These are phyloP conservation scores for Isabelozyma heimii DNA, from an alignment of 805 yeast species.

Conservation along the genomic window DNA sequence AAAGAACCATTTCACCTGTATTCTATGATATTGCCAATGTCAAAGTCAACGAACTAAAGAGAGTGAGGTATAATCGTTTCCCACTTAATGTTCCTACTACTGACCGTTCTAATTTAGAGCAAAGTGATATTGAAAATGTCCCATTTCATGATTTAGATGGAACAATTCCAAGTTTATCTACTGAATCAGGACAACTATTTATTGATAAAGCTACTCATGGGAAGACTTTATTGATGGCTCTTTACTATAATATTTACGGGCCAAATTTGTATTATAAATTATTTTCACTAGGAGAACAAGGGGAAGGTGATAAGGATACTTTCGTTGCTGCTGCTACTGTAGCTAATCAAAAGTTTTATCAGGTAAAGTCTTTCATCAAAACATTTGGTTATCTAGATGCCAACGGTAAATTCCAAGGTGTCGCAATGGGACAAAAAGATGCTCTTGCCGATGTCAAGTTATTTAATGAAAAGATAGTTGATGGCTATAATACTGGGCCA, in stretches of 20 bases:
- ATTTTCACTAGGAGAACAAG: conserved; percentile 51
- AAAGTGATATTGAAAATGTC: conserved; percentile 13
- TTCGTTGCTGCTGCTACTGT: conserved; percentile 34
- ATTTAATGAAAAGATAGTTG: conserved; percentile 7
- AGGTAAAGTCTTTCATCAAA: conserved; percentile 37
- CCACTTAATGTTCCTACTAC: conserved; percentile 15
- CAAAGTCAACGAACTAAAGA: conserved; percentile 22
- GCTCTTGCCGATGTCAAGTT: conserved; percentile 19
- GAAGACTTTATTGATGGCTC: conserved; percentile 53
- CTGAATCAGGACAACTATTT: conserved; percentile 68
- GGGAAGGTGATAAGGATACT: conserved; percentile 39
- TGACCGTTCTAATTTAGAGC: conserved; percentile 7
- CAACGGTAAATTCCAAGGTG: conserved; percentile 27
- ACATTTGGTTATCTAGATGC: conserved; percentile 29
- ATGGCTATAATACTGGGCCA: not conserved
- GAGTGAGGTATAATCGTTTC: conserved; percentile 26
- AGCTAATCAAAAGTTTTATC: conserved; percentile 33
- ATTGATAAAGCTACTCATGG: conserved; percentile 59
- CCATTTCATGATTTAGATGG: conserved; percentile 67
- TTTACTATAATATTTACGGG: conserved; percentile 67
- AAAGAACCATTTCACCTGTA: conserved; percentile 31
- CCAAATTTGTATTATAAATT: conserved; percentile 58
- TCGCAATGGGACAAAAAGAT: conserved; percentile 34
- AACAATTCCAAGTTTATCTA: conserved; percentile 64
- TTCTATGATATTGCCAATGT: conserved; percentile 35